Evolutionary conservation across 768 basidiomycete genomes (phyloP), one percentile per base, ranked within the genome.

Genomic region (Harrya chromipes): DNA sequence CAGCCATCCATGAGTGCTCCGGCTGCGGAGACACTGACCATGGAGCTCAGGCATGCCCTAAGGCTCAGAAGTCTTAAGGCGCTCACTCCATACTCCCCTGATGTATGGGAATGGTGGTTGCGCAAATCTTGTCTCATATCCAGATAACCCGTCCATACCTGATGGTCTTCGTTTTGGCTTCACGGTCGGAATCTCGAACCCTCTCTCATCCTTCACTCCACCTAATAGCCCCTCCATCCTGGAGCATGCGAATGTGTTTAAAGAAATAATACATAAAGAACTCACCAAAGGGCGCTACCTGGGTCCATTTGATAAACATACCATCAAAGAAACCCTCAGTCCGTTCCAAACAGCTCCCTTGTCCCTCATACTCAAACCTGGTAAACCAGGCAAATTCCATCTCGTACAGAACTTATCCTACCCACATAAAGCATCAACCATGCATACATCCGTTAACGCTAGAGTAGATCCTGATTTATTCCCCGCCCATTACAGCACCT

Each of bases 361-460:
- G 1, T 21, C 20, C 20, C 14, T 39, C 20, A 20, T 21, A 6
- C 12, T n/a, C 20, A 72, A 72, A 40, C 56, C 61, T 0, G 58
- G 58, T 7, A 62, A 63, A 3, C 52, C 52, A 0, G 50, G 57
- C 10, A 60, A 59, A 20, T 67, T 49, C 24, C 38, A 53, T 0
- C 42, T 68, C 0, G 35, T 72, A 0, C 70, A 73, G 21, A 69
- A 74, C 36, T 57, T 64, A 1, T 72, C 44, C 27, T 72, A 10
- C 14, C 65, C 64, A 0, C 29, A 47, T 6, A 3, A 2, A 0
- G 19, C 1, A 4, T 38, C 1, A 11, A n/a, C 16, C 50, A 64
- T 9, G n/a, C 56, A 13, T 74, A 72, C 0, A 67, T 76, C 19
- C 75, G 75, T 27, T 52, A 27, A 27, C 8, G 4, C 50, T 0